Conservation (phyloP, 768 basidiomycete species). For the Agaricus sinodeliciosus region DNA sequence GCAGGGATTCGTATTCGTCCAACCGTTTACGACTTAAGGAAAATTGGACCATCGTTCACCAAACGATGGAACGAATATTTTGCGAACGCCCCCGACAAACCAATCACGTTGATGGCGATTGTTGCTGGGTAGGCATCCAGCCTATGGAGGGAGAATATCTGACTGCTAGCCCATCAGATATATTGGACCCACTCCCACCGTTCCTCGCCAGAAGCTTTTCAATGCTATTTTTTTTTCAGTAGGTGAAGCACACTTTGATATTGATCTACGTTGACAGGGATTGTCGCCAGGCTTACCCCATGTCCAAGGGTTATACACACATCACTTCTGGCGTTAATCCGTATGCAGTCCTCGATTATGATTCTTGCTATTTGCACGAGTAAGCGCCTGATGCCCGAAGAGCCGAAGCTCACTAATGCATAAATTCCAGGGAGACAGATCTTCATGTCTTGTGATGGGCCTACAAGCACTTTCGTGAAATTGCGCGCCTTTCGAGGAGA, state of each 20-base stretch:
- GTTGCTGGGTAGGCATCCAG: constrained; percentile 30
- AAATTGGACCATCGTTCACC: constrained; percentile 42
- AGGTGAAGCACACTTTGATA: no score
- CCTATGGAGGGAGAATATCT: neutral
- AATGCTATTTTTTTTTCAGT: constrained; percentile 17
- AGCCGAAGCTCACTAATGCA: neutral
- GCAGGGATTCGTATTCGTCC: constrained; percentile 55
- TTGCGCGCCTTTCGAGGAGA: constrained; percentile 42
- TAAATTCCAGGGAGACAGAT: constrained; percentile 29
- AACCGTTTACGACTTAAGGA: constrained; percentile 36
- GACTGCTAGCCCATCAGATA: constrained; percentile 12
- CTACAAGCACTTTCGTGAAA: constrained; percentile 52
- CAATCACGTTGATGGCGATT: constrained; percentile 37
- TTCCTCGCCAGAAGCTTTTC: constrained; percentile 15
- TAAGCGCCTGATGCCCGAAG: constrained; percentile 19
- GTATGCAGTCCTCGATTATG: constrained; percentile 36
- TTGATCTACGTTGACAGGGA: no score
- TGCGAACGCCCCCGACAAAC: constrained; percentile 57
- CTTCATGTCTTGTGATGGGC: constrained; percentile 39
- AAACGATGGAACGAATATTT: constrained; percentile 42
- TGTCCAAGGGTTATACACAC: constrained; percentile 42
- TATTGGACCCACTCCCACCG: constrained; percentile 10
- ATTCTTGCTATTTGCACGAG: constrained; percentile 39
- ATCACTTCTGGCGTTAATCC: constrained; percentile 35
- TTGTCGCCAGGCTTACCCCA: constrained; percentile 27